Percentiles rank a stretch among this genome's conserved stretches.
These are phyloP conservation scores for Musa itinerans DNA, from an alignment of 176 grass and related monocot genomes.

Conservation along the genomic window DNA sequence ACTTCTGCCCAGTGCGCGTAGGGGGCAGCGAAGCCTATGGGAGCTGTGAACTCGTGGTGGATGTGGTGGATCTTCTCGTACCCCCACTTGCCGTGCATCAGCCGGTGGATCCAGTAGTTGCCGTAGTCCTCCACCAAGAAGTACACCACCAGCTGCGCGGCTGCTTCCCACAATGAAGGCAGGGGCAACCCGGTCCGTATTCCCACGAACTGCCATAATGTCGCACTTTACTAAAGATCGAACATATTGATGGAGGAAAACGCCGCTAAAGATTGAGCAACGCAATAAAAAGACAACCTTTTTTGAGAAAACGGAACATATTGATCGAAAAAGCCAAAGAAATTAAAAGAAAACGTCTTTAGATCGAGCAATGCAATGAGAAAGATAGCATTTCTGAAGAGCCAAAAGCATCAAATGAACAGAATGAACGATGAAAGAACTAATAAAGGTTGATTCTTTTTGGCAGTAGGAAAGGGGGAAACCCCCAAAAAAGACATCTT, in stretches of 20 bases:
- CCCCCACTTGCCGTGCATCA: constrained; percentile 77
- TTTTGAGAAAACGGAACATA: neutral
- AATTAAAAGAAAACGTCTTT: neutral
- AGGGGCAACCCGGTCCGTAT: constrained; percentile 59
- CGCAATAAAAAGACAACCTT: neutral
- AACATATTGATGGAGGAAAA: neutral
- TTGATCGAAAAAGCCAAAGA: neutral
- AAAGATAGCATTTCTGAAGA: no score
- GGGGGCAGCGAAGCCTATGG: constrained; percentile 77
- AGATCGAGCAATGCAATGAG: neutral
- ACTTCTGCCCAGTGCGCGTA: constrained; percentile 94
- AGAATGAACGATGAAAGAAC: neutral
- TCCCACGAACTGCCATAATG: constrained; percentile 46
- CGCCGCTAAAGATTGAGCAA: no score
- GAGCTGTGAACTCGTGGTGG: constrained; percentile 90
- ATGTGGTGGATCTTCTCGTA: constrained; percentile 76
- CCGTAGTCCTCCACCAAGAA: constrained; percentile 87
- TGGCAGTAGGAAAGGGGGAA: neutral
- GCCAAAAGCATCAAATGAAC: neutral
- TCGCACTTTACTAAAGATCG: neutral
- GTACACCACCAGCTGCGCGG: constrained; percentile 57
- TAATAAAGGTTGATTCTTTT: neutral
- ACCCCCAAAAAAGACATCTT: neutral
- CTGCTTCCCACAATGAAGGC: constrained; percentile 68
- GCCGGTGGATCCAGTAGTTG: constrained; percentile 89